phyloP scores from a whole-genome alignment of 371 early-diverging fungal genomes.

The Mortierella sp. region DNA sequence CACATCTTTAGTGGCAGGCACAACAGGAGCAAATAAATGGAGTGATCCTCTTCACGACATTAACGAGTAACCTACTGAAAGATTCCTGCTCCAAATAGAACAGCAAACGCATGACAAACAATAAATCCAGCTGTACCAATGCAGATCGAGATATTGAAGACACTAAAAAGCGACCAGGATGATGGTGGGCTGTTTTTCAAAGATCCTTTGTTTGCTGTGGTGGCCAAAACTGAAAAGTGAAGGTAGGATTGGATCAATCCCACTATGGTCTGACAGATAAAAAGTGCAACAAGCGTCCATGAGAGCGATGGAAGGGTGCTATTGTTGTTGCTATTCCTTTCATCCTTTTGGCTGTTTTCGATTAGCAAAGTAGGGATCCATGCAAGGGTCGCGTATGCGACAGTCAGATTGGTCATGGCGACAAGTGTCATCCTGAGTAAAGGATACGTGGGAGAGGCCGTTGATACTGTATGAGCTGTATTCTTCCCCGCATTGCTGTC shows the following conservation, averaged over 20 bases:
- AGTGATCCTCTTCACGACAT: no score
- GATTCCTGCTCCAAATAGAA: conserved; percentile 49
- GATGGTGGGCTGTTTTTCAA: conserved; percentile 2
- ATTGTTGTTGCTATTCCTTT: neutral
- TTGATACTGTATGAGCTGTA: neutral
- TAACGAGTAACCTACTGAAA: conserved; percentile 29
- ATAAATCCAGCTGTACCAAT: conserved; percentile 34
- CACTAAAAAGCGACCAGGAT: conserved; percentile 17
- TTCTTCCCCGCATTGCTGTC: neutral
- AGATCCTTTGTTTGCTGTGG: neutral
- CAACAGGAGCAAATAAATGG: no score
- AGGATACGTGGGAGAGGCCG: conserved; percentile 24
- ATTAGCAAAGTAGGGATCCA: conserved; percentile 26
- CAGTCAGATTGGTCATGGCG: conserved; percentile 36
- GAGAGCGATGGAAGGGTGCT: conserved; percentile 40
- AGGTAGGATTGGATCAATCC: conserved; percentile 29
- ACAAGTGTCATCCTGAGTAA: conserved; percentile 38
- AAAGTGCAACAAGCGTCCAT: conserved; percentile 30
- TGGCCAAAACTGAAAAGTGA: neutral
- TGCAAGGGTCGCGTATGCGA: conserved; percentile 24
- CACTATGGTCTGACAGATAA: conserved; percentile 27
- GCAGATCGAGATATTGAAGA: conserved; percentile 33
- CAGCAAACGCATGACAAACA: conserved; percentile 42
- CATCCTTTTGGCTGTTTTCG: conserved; percentile 2
- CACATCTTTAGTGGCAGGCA: no score